Conservation (phyloP, 2,329 filamentous ascomycete genomes). For the Trichoderma lentiforme region DNA sequence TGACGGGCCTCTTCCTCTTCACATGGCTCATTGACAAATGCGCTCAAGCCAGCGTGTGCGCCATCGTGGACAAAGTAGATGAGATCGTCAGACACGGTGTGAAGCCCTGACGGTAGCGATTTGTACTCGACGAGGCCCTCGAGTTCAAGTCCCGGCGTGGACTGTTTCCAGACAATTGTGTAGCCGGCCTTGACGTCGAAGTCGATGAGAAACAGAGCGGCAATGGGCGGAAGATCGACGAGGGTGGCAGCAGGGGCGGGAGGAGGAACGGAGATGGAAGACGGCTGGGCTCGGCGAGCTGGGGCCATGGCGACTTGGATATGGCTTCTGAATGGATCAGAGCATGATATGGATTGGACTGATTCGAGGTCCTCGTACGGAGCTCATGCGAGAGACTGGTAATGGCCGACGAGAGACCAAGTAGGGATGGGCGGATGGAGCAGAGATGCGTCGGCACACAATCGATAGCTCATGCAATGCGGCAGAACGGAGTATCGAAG, state of each 20-base stretch:
- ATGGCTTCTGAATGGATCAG: constrained; percentile 25
- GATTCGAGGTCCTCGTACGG: background rate
- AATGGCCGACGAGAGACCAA: background rate
- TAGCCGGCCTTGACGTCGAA: constrained; percentile 92
- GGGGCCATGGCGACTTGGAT: constrained; percentile 36
- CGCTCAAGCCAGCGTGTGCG: constrained; percentile 81
- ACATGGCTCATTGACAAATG: constrained; percentile 81
- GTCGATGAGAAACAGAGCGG: constrained; percentile 81
- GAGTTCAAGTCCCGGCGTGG: constrained; percentile 65
- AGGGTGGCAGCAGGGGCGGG: constrained; percentile 32
- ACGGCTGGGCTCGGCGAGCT: constrained; percentile 38
- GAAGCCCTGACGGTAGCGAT: constrained; percentile 86
- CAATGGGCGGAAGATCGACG: constrained; percentile 45
- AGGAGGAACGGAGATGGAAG: constrained; percentile 36
- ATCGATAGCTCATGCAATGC: constrained; percentile 11
- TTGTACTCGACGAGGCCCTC: constrained; percentile 94
- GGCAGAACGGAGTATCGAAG: background rate
- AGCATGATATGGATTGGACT: constrained; percentile 28
- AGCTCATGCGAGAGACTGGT: background rate
- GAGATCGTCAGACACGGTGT: constrained; percentile 82
- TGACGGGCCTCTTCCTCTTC: constrained; percentile 74
- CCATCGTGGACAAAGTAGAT: constrained; percentile 88
- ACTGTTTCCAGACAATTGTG: constrained; percentile 84
- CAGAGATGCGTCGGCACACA: constrained; percentile 1
- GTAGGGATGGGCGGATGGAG: background rate